Evolutionary conservation across 805 yeast species (phyloP), one percentile per base, ranked within the genome.

Genomic region (Yarrowia keelungensis): DNA sequence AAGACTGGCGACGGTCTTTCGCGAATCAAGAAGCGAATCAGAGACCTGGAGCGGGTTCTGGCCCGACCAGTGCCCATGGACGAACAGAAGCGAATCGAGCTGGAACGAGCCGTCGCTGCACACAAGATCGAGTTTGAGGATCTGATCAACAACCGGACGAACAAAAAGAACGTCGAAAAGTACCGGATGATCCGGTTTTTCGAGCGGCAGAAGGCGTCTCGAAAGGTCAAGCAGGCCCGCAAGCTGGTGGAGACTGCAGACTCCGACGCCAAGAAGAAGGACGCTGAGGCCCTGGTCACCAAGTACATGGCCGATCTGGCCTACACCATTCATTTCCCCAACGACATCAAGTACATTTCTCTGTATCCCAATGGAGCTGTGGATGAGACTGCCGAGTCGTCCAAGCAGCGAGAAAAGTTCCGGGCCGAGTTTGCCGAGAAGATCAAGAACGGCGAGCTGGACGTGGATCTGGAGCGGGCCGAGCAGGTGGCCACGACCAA

Each of bases 151-250:
- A 78, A 79, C 39, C 79, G 81, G 58, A 82, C 80, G 72, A 84
- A 85, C 16, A 84, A 82, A 71, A 82, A 84, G 67, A 79, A 82
- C 47, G 86, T 91, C 12, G 84, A 87, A 72, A 90, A 89, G 79
- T 95, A 95, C 77, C 97, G 92, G 76, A 92, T 92, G 93, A 92
- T 95, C 61, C 85, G 94, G 72, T 95, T 95, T 76, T 91, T 95
- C 71, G 98, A 93, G 78, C 86, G 84, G 75, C 91, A 92, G 80
- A 93, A 92, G 82, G 95, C 97, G 0, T 73, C 86, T 35, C 84
- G 97, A 75, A 85, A 81, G 69, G 86, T 90, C 75, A 89, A 88
- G 71, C 80, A 81, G 69, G 76, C 79, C 7, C 75, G 77, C 59
- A 82, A 81, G 70, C 72, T 75, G 54, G 68, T 76, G 14, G 76